Conservation (phyloP, 1,284 basidiomycete genomes). For the Meripilus lineatus region DNA sequence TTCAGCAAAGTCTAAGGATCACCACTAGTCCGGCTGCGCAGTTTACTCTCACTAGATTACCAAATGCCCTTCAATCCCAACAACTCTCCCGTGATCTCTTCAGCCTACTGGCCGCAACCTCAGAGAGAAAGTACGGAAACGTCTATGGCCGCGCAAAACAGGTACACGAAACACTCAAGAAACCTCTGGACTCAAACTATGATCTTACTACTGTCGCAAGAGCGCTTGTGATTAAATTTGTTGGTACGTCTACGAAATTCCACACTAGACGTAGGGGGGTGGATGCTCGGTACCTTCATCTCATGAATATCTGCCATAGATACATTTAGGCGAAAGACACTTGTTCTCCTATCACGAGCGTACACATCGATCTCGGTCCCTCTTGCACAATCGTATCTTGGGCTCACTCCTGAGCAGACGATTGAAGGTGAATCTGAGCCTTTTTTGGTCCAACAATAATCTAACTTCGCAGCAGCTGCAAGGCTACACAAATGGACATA, state of each 20-base stretch:
- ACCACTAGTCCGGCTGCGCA: slow-evolving; percentile 49
- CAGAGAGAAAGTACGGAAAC: slow-evolving; percentile 47
- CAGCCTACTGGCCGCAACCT: slow-evolving; percentile 43
- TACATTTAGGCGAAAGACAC: slow-evolving; percentile 50
- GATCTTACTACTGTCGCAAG: slow-evolving; percentile 41
- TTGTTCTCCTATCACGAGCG: slow-evolving; percentile 50
- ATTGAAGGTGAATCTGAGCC: slow-evolving; percentile 35
- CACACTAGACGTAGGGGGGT: background rate
- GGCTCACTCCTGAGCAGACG: slow-evolving; percentile 42
- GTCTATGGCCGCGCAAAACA: slow-evolving; percentile 47
- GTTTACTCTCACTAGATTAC: slow-evolving; percentile 48
- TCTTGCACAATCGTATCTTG: slow-evolving; percentile 52
- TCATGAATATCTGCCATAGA: slow-evolving; percentile 22
- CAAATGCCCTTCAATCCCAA: slow-evolving; percentile 36
- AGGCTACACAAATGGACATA: slow-evolving; percentile 45
- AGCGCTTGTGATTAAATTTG: slow-evolving; percentile 41
- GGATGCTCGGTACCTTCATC: background rate
- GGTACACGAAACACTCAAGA: slow-evolving; percentile 36
- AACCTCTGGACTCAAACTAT: slow-evolving; percentile 38
- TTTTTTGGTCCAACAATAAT: background rate
- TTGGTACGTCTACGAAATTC: slow-evolving; percentile 35
- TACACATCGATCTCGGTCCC: slow-evolving; percentile 53
- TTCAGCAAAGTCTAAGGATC: background rate
- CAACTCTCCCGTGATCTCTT: slow-evolving; percentile 43
- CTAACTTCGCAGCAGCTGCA: slow-evolving; percentile 31